Evolutionary conservation across 257 asterid species (phyloP).

Genomic region (Nicotiana sylvestris): DNA sequence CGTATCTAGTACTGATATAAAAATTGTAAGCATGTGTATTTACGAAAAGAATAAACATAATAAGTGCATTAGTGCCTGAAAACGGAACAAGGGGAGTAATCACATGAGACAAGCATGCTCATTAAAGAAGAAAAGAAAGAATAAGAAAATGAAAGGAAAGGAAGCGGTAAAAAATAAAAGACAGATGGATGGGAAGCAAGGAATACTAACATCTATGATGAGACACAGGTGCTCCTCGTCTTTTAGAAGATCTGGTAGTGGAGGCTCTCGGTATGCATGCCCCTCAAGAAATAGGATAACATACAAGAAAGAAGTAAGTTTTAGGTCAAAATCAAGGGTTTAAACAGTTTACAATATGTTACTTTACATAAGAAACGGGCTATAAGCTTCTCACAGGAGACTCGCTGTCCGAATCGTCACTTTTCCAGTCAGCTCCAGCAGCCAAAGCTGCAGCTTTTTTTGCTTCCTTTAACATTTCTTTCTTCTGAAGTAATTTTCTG

Average conservation of each 20-base stretch:
- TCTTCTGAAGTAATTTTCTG: constrained; percentile 55
- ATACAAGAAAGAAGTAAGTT: constrained; percentile 13
- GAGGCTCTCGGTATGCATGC: constrained; percentile 54
- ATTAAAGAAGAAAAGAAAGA: neutral
- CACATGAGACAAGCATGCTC: neutral
- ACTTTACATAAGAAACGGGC: neutral
- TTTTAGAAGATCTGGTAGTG: constrained; percentile 69
- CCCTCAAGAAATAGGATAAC: constrained; percentile 9
- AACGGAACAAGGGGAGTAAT: neutral
- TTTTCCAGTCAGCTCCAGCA: constrained; percentile 72
- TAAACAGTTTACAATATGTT: neutral
- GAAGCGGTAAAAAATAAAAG: neutral
- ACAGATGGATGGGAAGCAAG: constrained; percentile 4
- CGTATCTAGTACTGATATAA: neutral
- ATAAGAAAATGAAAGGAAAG: neutral
- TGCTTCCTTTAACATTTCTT: constrained; percentile 47
- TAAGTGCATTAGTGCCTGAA: neutral
- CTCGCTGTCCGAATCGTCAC: constrained; percentile 82
- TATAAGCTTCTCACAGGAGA: constrained; percentile 47
- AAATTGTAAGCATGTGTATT: neutral
- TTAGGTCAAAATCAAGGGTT: neutral
- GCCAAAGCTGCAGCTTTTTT: constrained; percentile 74
- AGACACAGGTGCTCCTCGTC: constrained; percentile 55
- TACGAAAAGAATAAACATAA: neutral
- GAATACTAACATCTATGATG: constrained; percentile 59